A percentile compares a stretch with the other conserved stretches of the same genome.
Evolutionary conservation across 257 asterid genomes (phyloP).

Genomic region (Jacaranda copaia): DNA sequence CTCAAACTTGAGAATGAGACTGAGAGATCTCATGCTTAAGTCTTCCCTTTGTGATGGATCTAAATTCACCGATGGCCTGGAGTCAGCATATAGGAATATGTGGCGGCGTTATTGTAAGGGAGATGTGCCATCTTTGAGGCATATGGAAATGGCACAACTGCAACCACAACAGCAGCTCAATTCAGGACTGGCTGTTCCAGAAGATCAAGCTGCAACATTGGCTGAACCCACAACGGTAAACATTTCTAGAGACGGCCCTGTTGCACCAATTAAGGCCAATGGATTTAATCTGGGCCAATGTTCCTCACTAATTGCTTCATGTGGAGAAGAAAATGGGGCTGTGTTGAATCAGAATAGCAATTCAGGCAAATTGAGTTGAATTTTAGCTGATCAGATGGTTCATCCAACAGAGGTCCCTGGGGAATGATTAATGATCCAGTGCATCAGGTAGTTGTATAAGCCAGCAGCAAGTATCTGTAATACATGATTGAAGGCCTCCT

Average conservation of each 20-base stretch:
- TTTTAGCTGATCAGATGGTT: conserved; percentile 17
- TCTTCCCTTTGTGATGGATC: conserved; percentile 92
- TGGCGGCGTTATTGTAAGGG: conserved; percentile 87
- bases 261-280: conserved; percentile 55
- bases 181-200: conserved; percentile 39
- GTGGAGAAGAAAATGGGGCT: conserved; percentile 57
- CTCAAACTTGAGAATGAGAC: conserved; percentile 72
- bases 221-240: conserved; percentile 43
- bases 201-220: conserved; percentile 42
- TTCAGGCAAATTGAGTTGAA: conserved; percentile 29
- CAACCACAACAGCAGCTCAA: conserved; percentile 47
- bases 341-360: conserved; percentile 35
- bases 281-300: conserved; percentile 52
- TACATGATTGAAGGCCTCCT: conserved; percentile 44
- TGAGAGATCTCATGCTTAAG: conserved; percentile 83
- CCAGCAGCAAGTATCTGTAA: conserved; percentile 18
- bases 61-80: conserved; percentile 68
- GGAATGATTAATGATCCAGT: conserved; percentile 21
- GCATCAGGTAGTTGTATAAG: not conserved
- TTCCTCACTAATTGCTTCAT: conserved; percentile 42
- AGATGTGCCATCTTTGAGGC: conserved; percentile 81
- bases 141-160: conserved; percentile 51
- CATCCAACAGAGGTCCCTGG: conserved; percentile 7
- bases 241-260: conserved; percentile 33
- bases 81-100: conserved; percentile 72